Evolutionary conservation across 2,329 filamentous ascomycete species (phyloP).

Genomic region (Ceratocystis huliohia): DNA sequence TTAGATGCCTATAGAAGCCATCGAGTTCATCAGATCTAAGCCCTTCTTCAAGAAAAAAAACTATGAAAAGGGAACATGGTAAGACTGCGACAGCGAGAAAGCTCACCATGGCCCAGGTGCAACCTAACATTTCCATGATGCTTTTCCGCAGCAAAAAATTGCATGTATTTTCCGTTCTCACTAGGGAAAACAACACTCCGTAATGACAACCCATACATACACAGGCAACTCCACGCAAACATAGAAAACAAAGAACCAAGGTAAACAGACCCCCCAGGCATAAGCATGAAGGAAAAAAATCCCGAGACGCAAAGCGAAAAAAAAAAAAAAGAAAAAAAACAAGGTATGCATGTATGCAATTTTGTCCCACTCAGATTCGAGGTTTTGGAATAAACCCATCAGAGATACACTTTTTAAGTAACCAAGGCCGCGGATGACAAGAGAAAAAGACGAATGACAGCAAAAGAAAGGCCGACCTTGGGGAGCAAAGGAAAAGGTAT

Average conservation of each 20-base stretch:
- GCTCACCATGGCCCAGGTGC: background rate
- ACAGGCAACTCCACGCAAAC: slow-evolving; percentile 9
- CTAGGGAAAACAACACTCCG: slow-evolving; percentile 4
- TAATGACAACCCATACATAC: slow-evolving; percentile 1
- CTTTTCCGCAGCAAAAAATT: background rate
- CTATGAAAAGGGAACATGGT: background rate
- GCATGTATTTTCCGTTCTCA: background rate
- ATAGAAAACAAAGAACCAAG: background rate
- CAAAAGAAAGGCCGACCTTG: background rate
- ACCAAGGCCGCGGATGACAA: background rate
- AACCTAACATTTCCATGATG: background rate
- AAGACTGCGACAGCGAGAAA: background rate
- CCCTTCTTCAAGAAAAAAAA: background rate
- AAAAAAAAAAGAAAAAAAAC: slow-evolving; percentile 7
- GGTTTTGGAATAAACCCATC: background rate
- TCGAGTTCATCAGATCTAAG: no score
- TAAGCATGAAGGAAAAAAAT: background rate
- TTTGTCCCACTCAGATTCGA: background rate
- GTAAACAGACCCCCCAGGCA: slow-evolving; percentile 1
- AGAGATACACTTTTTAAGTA: background rate
- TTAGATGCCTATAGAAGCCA: no score
- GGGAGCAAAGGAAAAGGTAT: background rate
- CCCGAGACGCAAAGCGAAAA: slow-evolving; percentile 3
- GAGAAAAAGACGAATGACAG: background rate
- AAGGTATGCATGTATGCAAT: background rate